A percentile compares a stretch with the other conserved stretches of the same genome.
Conservation (phyloP, 2,329 filamentous ascomycete species). For the Xylaria hypoxylon region DNA sequence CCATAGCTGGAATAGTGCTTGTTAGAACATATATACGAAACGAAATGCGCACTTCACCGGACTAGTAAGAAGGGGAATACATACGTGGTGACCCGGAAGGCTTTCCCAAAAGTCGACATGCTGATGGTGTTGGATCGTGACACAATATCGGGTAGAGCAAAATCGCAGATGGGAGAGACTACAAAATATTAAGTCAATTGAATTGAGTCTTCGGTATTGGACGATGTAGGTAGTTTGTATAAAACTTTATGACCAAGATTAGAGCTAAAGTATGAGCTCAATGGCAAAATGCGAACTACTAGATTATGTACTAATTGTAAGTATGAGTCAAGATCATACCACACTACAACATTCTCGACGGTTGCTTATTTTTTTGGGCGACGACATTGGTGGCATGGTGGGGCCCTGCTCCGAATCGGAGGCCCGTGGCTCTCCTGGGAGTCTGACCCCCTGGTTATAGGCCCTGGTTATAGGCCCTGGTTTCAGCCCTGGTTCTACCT, state of each 20-base stretch:
- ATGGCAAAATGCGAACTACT: constrained; percentile 4
- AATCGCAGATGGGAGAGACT: neutral
- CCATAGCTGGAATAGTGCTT: constrained; percentile 67
- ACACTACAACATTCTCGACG: neutral
- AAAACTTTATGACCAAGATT: neutral
- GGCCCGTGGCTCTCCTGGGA: neutral
- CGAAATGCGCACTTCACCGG: constrained; percentile 18
- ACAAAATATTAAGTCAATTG: neutral
- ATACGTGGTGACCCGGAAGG: constrained; percentile 86
- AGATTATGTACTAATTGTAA: neutral
- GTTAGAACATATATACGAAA: constrained; percentile 27
- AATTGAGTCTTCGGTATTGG: neutral
- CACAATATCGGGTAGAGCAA: neutral
- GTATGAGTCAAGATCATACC: constrained; percentile 8
- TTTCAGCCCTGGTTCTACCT: too few species aligned
- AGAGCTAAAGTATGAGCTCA: neutral
- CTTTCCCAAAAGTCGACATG: constrained; percentile 90
- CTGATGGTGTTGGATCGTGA: constrained; percentile 45
- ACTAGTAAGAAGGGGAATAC: constrained; percentile 46
- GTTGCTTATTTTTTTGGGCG: constrained; percentile 22
- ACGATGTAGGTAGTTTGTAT: neutral
- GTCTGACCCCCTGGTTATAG: too few species aligned
- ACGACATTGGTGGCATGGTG: constrained; percentile 27
- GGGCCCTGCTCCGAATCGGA: constrained; percentile 32
- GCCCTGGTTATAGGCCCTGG: too few species aligned